Evolutionary conservation across 176 grass and related monocot species (phyloP), one percentile per base, ranked within the genome.

Genomic region (Microstegium vimineum): DNA sequence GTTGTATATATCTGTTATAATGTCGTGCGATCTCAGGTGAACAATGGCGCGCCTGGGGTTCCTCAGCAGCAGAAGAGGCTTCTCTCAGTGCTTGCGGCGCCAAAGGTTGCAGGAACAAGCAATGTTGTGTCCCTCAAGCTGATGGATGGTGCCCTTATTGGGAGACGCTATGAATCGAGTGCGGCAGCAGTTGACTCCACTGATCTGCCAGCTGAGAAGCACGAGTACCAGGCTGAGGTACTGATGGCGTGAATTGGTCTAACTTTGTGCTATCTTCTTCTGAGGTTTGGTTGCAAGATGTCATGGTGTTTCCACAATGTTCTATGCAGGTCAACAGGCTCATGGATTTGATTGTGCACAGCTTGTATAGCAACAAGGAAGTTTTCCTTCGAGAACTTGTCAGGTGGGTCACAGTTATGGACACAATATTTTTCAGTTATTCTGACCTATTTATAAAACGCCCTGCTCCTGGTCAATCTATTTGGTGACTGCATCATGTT

Each of bases 311-410:
- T 74, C 18, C 2, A 5, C 67, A 34, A 65, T 71, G 26, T 74
- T 67, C 62, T 66, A 79, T 74, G 49, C 89, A 99, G 96, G 96
- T 99, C 54, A 99, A 92, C 91, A 92, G 96, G 62, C 89, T 99
- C 20, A 95, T 99, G 96, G 96, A 99, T 88, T 90, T 99, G 82
- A 99, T 99, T 25, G 96, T 99, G 40, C 91, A 99, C 83, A 99
- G 96, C 87, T 81, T 99, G 77, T 99, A 99, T 76, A 99, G 96
- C 73, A 99, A 99, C 79, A 99, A 99, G 82, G 96, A 99, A 83
- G 93, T 99, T 70, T 99, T 99, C 89, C 89, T 99, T 40, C 89
- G 96, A 54, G 96, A 99, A 33, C 23, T 99, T 57, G 87, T 99
- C 71, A 99, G 96, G 96, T 99, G 59, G 23, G 89, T 83, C 45